Conservation (phyloP, 1,284 basidiomycete species). For the Hypsizygus ulmarius region DNA sequence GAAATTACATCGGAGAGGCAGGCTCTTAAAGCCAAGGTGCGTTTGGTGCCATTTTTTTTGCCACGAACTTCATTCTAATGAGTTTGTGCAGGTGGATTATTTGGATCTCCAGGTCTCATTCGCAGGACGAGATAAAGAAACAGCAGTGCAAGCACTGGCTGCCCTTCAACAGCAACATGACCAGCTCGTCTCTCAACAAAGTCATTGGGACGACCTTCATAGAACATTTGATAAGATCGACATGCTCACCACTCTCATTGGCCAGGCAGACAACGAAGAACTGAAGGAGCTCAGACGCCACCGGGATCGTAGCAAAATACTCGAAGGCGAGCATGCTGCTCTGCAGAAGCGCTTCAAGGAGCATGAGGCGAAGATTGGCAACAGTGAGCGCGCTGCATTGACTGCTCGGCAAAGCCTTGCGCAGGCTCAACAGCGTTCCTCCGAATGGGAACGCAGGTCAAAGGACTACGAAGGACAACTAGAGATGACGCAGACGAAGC, state of each 20-base stretch:
- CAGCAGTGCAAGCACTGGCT: constrained; percentile 46
- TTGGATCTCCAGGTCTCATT: constrained; percentile 58
- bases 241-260: constrained; percentile 54
- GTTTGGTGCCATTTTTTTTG: constrained; percentile 21
- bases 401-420: constrained; percentile 61
- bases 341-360: constrained; percentile 73
- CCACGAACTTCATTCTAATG: constrained; percentile 9
- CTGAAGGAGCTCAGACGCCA: constrained; percentile 61
- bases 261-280: constrained; percentile 67
- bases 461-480: constrained; percentile 65
- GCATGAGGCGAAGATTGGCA: constrained; percentile 58
- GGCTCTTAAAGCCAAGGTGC: constrained; percentile 56
- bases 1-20: constrained; percentile 55
- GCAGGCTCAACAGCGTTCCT: constrained; percentile 70
- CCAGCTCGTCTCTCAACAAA: constrained; percentile 55
- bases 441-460: constrained; percentile 78
- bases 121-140: constrained; percentile 59
- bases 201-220: constrained; percentile 69
- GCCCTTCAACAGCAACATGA: constrained; percentile 60
- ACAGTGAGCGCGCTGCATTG: constrained; percentile 56
- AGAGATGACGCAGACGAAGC: constrained; percentile 52
- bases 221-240: constrained; percentile 69
- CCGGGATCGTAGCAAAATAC: constrained; percentile 60
- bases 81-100: constrained; percentile 48
- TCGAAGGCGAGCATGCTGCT: constrained; percentile 64